phyloP scores from a whole-genome alignment of 2,329 filamentous ascomycete species.

The Fonsecaea erecta region DNA sequence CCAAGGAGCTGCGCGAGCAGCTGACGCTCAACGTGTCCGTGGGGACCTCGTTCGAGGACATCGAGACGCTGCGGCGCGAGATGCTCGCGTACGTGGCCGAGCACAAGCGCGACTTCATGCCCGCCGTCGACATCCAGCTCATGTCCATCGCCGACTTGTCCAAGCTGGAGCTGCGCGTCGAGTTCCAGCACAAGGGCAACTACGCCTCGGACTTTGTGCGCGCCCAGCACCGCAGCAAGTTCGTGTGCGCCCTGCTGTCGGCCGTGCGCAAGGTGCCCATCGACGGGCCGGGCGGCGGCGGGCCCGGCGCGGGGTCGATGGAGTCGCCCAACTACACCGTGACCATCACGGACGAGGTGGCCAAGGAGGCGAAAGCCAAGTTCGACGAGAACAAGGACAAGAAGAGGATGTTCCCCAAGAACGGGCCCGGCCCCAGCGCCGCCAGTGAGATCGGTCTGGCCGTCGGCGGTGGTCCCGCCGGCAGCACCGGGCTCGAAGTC shows the following conservation, averaged over 20 bases:
- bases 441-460: conserved; percentile 13
- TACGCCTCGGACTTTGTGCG: conserved; percentile 15
- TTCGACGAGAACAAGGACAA: conserved; percentile 23
- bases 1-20: conserved; percentile 44
- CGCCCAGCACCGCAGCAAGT: conserved; percentile 29
- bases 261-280: conserved; percentile 32
- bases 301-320: conserved; percentile 16
- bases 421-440: neutral
- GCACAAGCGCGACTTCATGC: conserved; percentile 45
- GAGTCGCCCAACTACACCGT: conserved; percentile 26
- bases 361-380: conserved; percentile 13
- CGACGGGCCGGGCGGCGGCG: conserved; percentile 20
- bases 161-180: conserved; percentile 42
- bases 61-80: conserved; percentile 40
- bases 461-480: conserved; percentile 12
- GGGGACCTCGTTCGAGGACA: conserved; percentile 41
- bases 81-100: conserved; percentile 43
- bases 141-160: conserved; percentile 40
- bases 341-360: conserved; percentile 23
- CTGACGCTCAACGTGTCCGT: conserved; percentile 39
- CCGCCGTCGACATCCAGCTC: conserved; percentile 43
- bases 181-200: conserved; percentile 41
- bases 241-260: conserved; percentile 31
- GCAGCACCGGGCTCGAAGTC: conserved; percentile 19
- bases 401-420: conserved; percentile 27